Conservation (phyloP, 1,284 basidiomycete species). For the Ustanciosporium gigantosporum region DNA sequence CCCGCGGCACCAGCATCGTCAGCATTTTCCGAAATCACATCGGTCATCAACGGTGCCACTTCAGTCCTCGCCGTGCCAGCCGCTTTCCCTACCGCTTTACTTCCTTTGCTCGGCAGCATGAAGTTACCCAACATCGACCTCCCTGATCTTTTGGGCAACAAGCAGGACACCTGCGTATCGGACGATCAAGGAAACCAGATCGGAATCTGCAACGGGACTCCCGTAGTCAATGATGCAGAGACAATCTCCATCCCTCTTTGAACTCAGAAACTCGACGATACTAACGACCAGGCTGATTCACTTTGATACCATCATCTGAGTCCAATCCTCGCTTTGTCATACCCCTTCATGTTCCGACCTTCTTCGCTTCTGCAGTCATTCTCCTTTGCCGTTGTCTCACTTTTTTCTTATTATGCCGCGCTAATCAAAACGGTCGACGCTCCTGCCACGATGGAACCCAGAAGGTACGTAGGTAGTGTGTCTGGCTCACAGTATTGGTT, state of each 20-base stretch:
- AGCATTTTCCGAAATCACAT: constrained; percentile 14
- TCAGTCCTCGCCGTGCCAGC: constrained; percentile 10
- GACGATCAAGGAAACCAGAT: constrained; percentile 17
- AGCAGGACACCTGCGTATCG: constrained; percentile 20
- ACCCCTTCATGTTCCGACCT: background rate
- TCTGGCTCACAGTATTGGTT: too few relatives aligned
- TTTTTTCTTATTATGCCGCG: background rate
- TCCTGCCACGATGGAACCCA: too few relatives aligned
- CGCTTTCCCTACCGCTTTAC: constrained; percentile 10
- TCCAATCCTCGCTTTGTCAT: background rate
- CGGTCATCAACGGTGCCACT: constrained; percentile 16
- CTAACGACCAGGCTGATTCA: background rate
- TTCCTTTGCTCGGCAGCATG: constrained; percentile 16
- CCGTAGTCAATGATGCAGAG: constrained; percentile 25
- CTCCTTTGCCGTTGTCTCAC: background rate
- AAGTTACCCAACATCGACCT: constrained; percentile 20
- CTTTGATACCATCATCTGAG: background rate
- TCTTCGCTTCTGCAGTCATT: background rate
- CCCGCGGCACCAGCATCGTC: too few relatives aligned
- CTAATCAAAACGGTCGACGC: background rate
- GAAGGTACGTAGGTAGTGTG: too few relatives aligned
- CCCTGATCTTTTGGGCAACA: constrained; percentile 13
- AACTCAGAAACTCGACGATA: background rate
- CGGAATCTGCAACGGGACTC: constrained; percentile 13
- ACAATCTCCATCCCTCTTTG: constrained; percentile 4